Percentiles rank a stretch among this genome's conserved stretches.
Evolutionary conservation across 257 asterid species (phyloP).

Genomic region (Nicotiana paniculata): DNA sequence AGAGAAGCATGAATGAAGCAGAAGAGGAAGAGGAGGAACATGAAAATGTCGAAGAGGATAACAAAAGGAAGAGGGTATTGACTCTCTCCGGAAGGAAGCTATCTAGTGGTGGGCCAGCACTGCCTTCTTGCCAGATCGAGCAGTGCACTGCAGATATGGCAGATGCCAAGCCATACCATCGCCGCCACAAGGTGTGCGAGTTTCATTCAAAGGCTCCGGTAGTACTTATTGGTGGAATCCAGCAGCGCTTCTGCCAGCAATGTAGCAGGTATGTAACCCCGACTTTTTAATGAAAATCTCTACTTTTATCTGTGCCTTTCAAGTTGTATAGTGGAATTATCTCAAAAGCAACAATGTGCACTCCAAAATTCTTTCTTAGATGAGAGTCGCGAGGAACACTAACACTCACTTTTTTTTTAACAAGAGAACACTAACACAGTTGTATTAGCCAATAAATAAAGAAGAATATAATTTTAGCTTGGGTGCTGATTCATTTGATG

Average conservation of each 20-base stretch:
- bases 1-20: constrained; percentile 36
- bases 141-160: constrained; percentile 59
- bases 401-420: not conserved
- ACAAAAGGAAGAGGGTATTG: constrained; percentile 43
- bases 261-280: constrained; percentile 74
- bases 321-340: not conserved
- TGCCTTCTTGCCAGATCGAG: constrained; percentile 61
- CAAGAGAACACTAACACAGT: not conserved
- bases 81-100: constrained; percentile 35
- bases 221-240: constrained; percentile 45
- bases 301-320: not conserved
- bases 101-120: constrained; percentile 36
- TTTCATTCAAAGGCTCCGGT: constrained; percentile 72
- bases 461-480: not conserved
- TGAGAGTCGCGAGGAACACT: not conserved
- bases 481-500: not conserved
- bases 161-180: constrained; percentile 63
- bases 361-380: not conserved
- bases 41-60: constrained; percentile 42
- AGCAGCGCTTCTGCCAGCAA: constrained; percentile 94
- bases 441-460: not conserved
- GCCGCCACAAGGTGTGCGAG: constrained; percentile 84
- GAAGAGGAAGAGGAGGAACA: constrained; percentile 50
- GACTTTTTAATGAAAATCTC: not conserved
- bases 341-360: not conserved